Base-by-base conservation (phyloP, 106 monocot genomes). In the Vanilla planifolia region DNA sequence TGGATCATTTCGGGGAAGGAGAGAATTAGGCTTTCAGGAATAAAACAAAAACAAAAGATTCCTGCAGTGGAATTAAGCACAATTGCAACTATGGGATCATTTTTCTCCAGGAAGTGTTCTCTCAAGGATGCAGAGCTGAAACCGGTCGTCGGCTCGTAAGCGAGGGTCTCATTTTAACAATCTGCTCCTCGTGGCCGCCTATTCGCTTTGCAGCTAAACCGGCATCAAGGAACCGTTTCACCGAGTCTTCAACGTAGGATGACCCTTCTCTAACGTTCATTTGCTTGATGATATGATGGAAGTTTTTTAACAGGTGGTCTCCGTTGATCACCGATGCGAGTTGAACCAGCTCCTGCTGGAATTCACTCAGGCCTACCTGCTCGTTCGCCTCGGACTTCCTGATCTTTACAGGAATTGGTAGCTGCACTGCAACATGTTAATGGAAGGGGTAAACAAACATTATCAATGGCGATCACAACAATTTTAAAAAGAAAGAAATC, bases 131-230 rank as follows among this genome's bases (percentile, higher is more conserved):
- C n/a, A n/a, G n/a, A 7, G 62, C 29, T 13, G 68, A 29, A 1
- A 64, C 34, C 4, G 71, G 51, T 25, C 70, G 28, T 66, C 92
- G 72, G 48, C 78, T 77, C 1, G 93, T 93, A 20, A 88, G 85
- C 0, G 93, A 88, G 0, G 93, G 88, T 33, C 81, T 88, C 93
- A 93, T 93, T 67, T 79, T 68, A 26, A 93, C 93, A 44, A 93
- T 89, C 52, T 82, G 79, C 28, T 93, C 93, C 1, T 67, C 79
- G 47, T 93, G 44, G 10, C 82, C 88, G 0, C 82, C 88, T 82
- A 93, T 79, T 36, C n/a, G 73, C 66, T 72, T 81, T 0, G 93
- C 93, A 37, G 71, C 59, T 15, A 59, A n/a, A 6, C 85, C 82
- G 5, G 93, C 81, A 78, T 93, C 82, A 13, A 93, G 89, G 73